These are phyloP conservation scores for Fagopyrum homotropicum DNA, from an alignment of 148 eudicot genomes.

Conservation along the genomic window DNA sequence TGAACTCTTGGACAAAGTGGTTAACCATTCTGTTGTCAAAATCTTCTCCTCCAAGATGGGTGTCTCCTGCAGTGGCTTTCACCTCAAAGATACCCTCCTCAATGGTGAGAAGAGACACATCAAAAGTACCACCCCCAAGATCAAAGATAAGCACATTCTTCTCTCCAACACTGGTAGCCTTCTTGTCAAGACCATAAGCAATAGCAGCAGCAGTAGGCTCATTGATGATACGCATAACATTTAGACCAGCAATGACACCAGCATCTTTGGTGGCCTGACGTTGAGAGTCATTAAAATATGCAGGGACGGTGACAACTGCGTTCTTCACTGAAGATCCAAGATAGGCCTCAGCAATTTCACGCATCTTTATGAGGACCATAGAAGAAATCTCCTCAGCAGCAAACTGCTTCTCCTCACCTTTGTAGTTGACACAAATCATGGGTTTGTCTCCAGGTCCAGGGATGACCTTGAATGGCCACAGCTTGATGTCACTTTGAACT, in stretches of 20 bases:
- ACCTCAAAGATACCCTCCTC: constrained; percentile 19
- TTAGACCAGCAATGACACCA: constrained; percentile 19
- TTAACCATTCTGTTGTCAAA: constrained; percentile 15
- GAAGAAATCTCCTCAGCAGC: constrained; percentile 16
- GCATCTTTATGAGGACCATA: constrained; percentile 16
- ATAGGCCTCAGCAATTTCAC: constrained; percentile 17
- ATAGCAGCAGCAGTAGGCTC: constrained; percentile 17
- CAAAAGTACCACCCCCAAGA: constrained; percentile 16
- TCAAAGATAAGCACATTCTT: constrained; percentile 16
- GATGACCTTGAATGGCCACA: constrained; percentile 13
- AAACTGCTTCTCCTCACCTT: constrained; percentile 12
- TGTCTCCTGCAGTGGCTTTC: constrained; percentile 16
- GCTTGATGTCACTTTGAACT: constrained; percentile 13
- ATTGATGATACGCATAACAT: constrained; percentile 17
- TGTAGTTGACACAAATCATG: constrained; percentile 14
- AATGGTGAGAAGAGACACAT: constrained; percentile 16
- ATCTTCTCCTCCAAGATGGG: constrained; percentile 16
- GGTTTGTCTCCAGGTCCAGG: constrained; percentile 14
- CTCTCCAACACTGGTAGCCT: constrained; percentile 17
- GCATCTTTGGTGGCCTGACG: constrained; percentile 16
- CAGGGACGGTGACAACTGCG: constrained; percentile 15
- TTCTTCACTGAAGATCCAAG: constrained; percentile 12
- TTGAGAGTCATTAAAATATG: constrained; percentile 16
- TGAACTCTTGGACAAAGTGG: constrained; percentile 17
- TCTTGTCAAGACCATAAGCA: constrained; percentile 18